Conservation (phyloP, 495 filamentous ascomycete genomes). For the Cercophora sp. region DNA sequence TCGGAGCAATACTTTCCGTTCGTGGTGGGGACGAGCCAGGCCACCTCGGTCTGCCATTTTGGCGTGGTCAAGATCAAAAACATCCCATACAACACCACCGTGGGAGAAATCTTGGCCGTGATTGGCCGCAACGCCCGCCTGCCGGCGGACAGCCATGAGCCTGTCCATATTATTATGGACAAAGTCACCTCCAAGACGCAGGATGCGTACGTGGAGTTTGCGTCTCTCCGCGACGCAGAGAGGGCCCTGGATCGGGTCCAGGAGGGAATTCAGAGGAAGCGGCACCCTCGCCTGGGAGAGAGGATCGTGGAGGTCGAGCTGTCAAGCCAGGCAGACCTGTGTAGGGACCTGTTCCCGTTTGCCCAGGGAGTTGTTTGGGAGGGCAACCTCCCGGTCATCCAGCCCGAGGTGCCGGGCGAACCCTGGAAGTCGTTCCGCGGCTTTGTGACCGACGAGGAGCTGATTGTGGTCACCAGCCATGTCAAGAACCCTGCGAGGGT, state of each 20-base stretch:
- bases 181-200: slow-evolving; percentile 71
- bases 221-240: slow-evolving; percentile 49
- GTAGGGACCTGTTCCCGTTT: slow-evolving; percentile 65
- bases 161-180: slow-evolving; percentile 83
- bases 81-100: slow-evolving; percentile 64
- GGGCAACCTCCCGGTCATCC: slow-evolving; percentile 42
- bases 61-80: slow-evolving; percentile 36
- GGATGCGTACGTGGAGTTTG: slow-evolving; percentile 70
- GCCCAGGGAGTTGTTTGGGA: slow-evolving; percentile 63
- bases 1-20: not conserved
- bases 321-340: slow-evolving; percentile 55
- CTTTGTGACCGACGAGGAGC: slow-evolving; percentile 68
- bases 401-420: slow-evolving; percentile 34
- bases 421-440: slow-evolving; percentile 65
- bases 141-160: slow-evolving; percentile 52
- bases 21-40: too few species aligned
- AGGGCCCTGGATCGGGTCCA: slow-evolving; percentile 47
- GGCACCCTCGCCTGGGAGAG: slow-evolving; percentile 55
- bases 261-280: slow-evolving; percentile 21
- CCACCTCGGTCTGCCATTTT: too few species aligned
- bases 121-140: slow-evolving; percentile 63
- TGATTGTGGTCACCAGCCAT: slow-evolving; percentile 62
- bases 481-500: slow-evolving; percentile 65
- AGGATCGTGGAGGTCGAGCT: slow-evolving; percentile 61
- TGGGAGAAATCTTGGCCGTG: slow-evolving; percentile 64